A percentile compares a stretch with the other conserved stretches of the same genome.
Conservation (phyloP, 768 basidiomycete genomes). For the Leucocoprinus leucothites region DNA sequence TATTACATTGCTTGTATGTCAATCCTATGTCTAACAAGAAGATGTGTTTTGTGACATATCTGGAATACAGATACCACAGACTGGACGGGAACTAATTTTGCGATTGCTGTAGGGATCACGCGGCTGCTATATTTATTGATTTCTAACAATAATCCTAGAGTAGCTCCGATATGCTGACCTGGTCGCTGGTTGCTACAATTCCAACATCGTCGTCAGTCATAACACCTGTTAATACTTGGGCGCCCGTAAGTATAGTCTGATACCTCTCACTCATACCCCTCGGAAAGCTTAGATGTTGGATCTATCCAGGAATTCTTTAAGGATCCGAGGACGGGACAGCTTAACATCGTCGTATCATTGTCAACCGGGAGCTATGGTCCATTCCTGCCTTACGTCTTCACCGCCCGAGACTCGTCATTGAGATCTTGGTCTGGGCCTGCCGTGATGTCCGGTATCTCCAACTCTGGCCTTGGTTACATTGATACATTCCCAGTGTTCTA, state of each 20-base stretch:
- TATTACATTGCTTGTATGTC: conserved; percentile 31
- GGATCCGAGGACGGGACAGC: conserved; percentile 28
- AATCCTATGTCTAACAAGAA: background rate
- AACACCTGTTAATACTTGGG: conserved; percentile 31
- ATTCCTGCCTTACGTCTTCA: conserved; percentile 32
- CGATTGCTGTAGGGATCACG: conserved; percentile 25
- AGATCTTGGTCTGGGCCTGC: conserved; percentile 28
- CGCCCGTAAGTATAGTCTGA: conserved; percentile 21
- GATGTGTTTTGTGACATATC: background rate
- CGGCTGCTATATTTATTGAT: background rate
- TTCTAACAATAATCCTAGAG: too few species aligned
- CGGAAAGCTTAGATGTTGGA: background rate
- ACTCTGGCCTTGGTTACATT: conserved; percentile 31
- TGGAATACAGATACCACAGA: conserved; percentile 27
- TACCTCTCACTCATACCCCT: background rate
- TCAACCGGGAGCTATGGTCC: conserved; percentile 35
- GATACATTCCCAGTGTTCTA: conserved; percentile 32
- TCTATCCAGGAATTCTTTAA: conserved; percentile 32
- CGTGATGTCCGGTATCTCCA: conserved; percentile 32
- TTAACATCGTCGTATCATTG: conserved; percentile 31
- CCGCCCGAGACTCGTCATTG: conserved; percentile 27
- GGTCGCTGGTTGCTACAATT: conserved; percentile 27
- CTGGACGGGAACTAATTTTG: conserved; percentile 33
- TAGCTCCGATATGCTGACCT: conserved; percentile 27
- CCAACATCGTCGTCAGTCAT: conserved; percentile 26